Evolutionary conservation across 1,284 basidiomycete genomes (phyloP).

Genomic region (Trametes hirsuta): DNA sequence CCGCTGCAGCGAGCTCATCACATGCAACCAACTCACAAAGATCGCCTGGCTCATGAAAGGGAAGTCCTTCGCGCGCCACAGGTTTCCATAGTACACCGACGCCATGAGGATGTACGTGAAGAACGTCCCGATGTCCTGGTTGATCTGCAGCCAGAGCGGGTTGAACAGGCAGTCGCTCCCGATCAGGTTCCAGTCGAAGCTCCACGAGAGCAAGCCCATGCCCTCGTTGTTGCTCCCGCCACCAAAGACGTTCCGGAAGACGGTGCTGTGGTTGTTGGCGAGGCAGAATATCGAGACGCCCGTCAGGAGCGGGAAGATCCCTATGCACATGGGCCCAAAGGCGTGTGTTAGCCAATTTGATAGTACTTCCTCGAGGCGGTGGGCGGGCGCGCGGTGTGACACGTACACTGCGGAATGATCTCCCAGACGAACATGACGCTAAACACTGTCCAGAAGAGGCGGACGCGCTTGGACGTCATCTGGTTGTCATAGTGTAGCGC

Average conservation of each 20-base stretch:
- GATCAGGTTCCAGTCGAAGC: conserved; percentile 56
- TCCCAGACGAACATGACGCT: conserved; percentile 38
- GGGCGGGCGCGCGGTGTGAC: conserved; percentile 12
- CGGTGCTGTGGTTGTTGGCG: conserved; percentile 48
- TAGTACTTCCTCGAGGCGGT: neutral
- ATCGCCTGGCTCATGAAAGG: conserved; percentile 39
- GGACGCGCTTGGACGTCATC: conserved; percentile 38
- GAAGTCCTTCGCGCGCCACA: conserved; percentile 37
- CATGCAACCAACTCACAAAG: conserved; percentile 26
- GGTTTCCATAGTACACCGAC: conserved; percentile 37
- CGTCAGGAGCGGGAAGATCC: conserved; percentile 44
- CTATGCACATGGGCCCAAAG: conserved; percentile 5
- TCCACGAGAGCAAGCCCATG: conserved; percentile 51
- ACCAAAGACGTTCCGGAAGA: conserved; percentile 61
- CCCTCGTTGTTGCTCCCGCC: conserved; percentile 65
- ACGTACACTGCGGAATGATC: conserved; percentile 54
- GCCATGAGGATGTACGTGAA: conserved; percentile 38
- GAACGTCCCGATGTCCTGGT: conserved; percentile 37
- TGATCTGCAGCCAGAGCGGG: conserved; percentile 38
- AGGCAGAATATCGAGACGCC: conserved; percentile 62
- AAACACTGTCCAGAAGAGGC: conserved; percentile 37
- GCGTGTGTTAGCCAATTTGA: neutral
- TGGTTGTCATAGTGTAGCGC: conserved; percentile 38
- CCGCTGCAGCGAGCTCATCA: neutral
- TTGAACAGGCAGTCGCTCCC: conserved; percentile 34